Conservation (phyloP, 495 filamentous ascomycete genomes). For the Aspergillus avenaceus region DNA sequence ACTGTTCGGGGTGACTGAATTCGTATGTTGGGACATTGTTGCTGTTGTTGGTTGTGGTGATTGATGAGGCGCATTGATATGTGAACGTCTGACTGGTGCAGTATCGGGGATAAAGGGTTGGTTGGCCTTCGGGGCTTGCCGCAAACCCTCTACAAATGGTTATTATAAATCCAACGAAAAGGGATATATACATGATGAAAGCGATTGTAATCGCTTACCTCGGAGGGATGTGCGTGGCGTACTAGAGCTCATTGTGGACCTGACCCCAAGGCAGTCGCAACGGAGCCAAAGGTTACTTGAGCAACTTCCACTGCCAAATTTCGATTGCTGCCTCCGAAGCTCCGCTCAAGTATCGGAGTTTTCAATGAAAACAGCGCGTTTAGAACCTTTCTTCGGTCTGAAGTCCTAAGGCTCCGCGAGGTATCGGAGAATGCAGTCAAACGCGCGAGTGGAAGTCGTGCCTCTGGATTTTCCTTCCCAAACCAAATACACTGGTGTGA, state of each 20-base stretch:
- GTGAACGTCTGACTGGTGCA: slow-evolving; percentile 35
- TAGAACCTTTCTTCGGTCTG: neutral
- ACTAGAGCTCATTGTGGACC: slow-evolving; percentile 20
- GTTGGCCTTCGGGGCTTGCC: slow-evolving; percentile 43
- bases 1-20: slow-evolving; percentile 27
- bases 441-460: neutral
- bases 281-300: neutral
- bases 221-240: slow-evolving; percentile 26
- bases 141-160: slow-evolving; percentile 38
- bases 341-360: neutral
- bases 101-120: slow-evolving; percentile 47
- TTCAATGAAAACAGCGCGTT: neutral
- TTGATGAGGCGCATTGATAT: slow-evolving; percentile 26
- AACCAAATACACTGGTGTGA: neutral
- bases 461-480: neutral
- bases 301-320: neutral
- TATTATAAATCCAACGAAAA: slow-evolving; percentile 8
- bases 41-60: slow-evolving; percentile 29
- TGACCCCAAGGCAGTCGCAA: neutral
- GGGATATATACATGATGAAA: neutral
- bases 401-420: too few relatives aligned
- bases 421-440: neutral
- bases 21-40: slow-evolving; percentile 22
- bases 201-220: slow-evolving; percentile 14
- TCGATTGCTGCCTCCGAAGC: neutral